A percentile compares a stretch with the other conserved stretches of the same genome.
These are phyloP conservation scores for Phragmites australis DNA, from an alignment of 176 grass and related monocot genomes.

Conservation along the genomic window DNA sequence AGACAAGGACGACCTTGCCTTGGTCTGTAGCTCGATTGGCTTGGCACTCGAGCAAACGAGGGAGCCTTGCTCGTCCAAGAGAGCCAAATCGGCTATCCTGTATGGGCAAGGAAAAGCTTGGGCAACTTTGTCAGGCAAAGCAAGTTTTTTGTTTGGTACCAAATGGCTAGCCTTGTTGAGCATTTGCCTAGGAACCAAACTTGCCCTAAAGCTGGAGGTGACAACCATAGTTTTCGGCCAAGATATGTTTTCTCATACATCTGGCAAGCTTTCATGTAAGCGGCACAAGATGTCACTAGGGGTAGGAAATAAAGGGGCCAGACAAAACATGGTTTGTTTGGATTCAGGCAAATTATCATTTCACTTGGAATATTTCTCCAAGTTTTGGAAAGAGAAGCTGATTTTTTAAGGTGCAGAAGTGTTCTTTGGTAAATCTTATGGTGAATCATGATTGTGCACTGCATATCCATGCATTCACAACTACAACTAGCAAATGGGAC, in stretches of 20 bases:
- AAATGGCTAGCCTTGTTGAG: too few species aligned
- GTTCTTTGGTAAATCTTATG: not conserved
- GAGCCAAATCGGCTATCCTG: too few species aligned
- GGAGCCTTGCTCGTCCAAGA: too few species aligned
- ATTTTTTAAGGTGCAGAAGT: not conserved
- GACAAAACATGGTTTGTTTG: not conserved
- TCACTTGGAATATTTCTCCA: not conserved
- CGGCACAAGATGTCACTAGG: not conserved
- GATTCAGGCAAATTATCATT: not conserved
- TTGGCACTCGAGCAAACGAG: too few species aligned
- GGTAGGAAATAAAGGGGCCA: not conserved
- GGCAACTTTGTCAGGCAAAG: too few species aligned
- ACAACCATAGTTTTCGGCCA: too few species aligned
- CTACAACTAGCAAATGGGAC: not conserved
- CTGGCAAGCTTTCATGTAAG: not conserved
- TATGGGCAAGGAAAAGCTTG: too few species aligned
- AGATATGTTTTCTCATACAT: not conserved
- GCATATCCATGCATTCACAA: slow-evolving; percentile 12
- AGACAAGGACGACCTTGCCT: too few species aligned
- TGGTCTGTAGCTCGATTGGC: too few species aligned
- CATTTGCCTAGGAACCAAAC: too few species aligned
- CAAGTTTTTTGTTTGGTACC: too few species aligned
- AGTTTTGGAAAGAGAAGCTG: not conserved
- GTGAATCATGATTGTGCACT: not conserved
- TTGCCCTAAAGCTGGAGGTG: too few species aligned